These are phyloP conservation scores for Podospora appendiculata DNA, from an alignment of 495 filamentous ascomycete genomes.

Conservation along the genomic window DNA sequence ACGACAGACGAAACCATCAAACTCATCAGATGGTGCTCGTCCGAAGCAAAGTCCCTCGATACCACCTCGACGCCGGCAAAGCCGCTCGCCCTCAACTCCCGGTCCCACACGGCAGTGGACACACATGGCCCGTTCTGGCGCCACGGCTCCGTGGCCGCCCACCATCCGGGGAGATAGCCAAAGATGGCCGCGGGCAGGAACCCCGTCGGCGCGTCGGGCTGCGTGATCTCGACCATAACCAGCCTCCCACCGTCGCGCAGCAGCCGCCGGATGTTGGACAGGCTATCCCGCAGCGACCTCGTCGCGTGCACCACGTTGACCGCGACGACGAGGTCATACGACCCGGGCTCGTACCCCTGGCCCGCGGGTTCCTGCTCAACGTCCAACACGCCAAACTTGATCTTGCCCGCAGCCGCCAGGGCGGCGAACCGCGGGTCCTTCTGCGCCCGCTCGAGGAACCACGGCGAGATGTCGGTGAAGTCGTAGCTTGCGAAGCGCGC, in stretches of 20 bases:
- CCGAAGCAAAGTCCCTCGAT: too few relatives aligned
- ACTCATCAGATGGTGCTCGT: too few relatives aligned
- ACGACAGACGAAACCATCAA: too few relatives aligned
- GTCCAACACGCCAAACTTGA: constrained; percentile 28
- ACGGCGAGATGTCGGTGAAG: constrained; percentile 43
- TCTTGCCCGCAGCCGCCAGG: constrained; percentile 2
- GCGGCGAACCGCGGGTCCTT: constrained; percentile 7
- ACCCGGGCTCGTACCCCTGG: constrained; percentile 25
- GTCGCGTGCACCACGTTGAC: constrained; percentile 44
- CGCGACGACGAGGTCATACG: constrained; percentile 36
- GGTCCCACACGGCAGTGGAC: not conserved
- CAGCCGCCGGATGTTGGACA: constrained; percentile 28
- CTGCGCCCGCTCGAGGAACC: constrained; percentile 39
- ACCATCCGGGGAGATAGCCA: constrained; percentile 44
- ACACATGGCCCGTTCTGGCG: constrained; percentile 4
- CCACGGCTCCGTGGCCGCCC: constrained; percentile 30
- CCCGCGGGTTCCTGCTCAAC: constrained; percentile 3
- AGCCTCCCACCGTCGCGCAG: constrained; percentile 31
- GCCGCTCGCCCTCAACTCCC: too few relatives aligned
- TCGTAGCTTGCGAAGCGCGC: not conserved
- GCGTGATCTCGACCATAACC: constrained; percentile 27
- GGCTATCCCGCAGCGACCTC: constrained; percentile 18
- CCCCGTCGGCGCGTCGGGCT: too few relatives aligned
- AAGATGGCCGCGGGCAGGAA: constrained; percentile 29
- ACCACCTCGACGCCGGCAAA: too few relatives aligned